Conservation (phyloP, 495 filamentous ascomycete genomes). For the Jackrogersella multiformis region DNA sequence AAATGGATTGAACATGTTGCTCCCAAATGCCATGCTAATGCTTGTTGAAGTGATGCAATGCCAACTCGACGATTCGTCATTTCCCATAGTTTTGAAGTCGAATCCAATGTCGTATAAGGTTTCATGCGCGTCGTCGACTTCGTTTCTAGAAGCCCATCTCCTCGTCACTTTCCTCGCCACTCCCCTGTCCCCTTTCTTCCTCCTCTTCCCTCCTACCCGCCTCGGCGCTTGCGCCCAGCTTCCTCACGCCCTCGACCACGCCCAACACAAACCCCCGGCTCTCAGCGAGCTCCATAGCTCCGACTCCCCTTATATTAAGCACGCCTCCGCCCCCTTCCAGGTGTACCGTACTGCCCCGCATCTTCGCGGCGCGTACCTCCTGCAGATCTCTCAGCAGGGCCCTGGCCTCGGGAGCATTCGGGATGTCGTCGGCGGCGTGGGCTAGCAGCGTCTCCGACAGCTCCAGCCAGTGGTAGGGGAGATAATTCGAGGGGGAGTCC, state of each 20-base stretch:
- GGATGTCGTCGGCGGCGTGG: conserved; percentile 84
- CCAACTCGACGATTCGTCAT: conserved; percentile 13
- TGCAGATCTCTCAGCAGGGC: conserved; percentile 81
- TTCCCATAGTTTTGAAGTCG: neutral
- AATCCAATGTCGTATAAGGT: conserved; percentile 3
- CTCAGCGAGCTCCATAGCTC: conserved; percentile 90
- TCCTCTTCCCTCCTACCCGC: conserved; percentile 64
- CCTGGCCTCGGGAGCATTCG: conserved; percentile 76
- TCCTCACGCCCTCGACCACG: conserved; percentile 87
- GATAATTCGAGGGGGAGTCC: conserved; percentile 66
- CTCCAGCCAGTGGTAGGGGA: conserved; percentile 96
- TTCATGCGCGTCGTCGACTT: conserved; percentile 10
- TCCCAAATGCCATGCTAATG: conserved; percentile 4
- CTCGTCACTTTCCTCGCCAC: conserved; percentile 56
- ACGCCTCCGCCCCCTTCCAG: conserved; percentile 78
- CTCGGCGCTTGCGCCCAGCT: conserved; percentile 67
- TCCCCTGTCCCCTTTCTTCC: conserved; percentile 52
- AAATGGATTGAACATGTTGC: neutral
- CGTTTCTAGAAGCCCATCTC: conserved; percentile 56
- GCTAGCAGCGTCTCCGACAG: conserved; percentile 85
- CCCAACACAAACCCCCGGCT: conserved; percentile 83
- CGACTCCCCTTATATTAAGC: conserved; percentile 81
- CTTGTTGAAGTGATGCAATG: conserved; percentile 9
- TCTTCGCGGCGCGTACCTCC: conserved; percentile 89
- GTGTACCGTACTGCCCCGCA: conserved; percentile 74